phyloP scores from a whole-genome alignment of 164 flowering plant genomes.

The Aristolochia contorta region DNA sequence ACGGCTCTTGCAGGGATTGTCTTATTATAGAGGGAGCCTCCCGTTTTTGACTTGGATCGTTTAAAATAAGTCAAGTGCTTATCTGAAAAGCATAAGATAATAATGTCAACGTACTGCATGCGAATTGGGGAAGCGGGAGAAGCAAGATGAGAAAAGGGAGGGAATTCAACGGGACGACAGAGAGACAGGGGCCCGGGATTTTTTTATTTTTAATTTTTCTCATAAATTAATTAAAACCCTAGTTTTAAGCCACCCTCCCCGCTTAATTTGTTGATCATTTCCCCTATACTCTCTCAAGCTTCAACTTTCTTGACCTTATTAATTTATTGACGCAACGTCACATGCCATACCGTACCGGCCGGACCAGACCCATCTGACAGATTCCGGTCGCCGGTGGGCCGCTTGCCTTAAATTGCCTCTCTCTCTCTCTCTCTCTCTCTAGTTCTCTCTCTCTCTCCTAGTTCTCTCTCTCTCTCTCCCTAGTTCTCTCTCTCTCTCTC shows the following conservation, averaged over 20 bases:
- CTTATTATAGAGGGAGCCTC: conserved; percentile 2
- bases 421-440: not conserved
- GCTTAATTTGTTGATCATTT: too few species aligned
- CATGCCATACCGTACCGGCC: too few species aligned
- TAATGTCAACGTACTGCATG: conserved; percentile 27
- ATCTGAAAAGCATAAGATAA: conserved; percentile 3
- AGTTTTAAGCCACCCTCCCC: conserved; percentile 1
- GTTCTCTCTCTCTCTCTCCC: not conserved
- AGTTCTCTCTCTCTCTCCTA: too few species aligned
- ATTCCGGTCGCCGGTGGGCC: not conserved
- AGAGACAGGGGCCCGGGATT: too few species aligned
- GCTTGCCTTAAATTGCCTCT: too few species aligned
- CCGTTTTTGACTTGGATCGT: conserved; percentile 14
- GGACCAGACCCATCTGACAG: not conserved
- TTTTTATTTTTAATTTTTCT: not conserved
- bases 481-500: not conserved
- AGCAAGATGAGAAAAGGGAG: not conserved
- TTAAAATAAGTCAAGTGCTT: conserved; percentile 6
- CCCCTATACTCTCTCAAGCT: not conserved
- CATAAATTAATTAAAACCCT: not conserved
- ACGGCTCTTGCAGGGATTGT: not conserved
- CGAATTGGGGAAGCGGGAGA: conserved; percentile 5
- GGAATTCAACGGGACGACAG: conserved; percentile 5
- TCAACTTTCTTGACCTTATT: not conserved
- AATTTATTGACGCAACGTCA: not conserved